Evolutionary conservation across 2,329 filamentous ascomycete species (phyloP), one percentile per base, ranked within the genome.

Genomic region (Dactylellina sp.): DNA sequence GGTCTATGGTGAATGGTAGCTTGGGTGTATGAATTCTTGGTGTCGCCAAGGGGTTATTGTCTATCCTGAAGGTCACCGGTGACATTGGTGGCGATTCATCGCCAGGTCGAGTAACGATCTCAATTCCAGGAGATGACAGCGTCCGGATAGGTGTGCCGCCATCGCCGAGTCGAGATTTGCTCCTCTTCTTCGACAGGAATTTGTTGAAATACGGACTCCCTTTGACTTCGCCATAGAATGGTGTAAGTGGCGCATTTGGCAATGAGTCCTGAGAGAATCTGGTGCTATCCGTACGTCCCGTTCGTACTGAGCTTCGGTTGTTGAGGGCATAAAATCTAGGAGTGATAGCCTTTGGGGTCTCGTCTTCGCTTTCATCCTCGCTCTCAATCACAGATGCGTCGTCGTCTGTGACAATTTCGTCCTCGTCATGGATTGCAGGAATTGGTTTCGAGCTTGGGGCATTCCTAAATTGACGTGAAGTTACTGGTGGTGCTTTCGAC

Each of bases 21-120:
- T 72, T 64, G 9, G 60, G 49, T 3, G 65, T 56, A 46, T 68
- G 28, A 9, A 32, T 9, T 9, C 9, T 60, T 2, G 55, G 40
- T 14, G 62, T 47, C 2, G 28, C 25, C 22, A 49, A n/a, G 7
- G 70, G 61, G 35, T 74, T 65, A 40, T 64, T 53, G 32, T 74
- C 70, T 12, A 74, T 66, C 12, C 50, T 46, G 50, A 74, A 74
- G 6, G 61, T 74, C 22, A 74, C 70, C 9, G 70, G 70, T 4
- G 70, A 74, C 18, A 64, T 50, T 2, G 70, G 70, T 42, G 70
- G 70, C 7, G 70, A 74, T 46, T 74, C 70, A 18, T 64, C 66
- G 18, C 70, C 70, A 5, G 70, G 70, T 16, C 39, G 49, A 6
- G 61, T 61, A 1, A 74, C 49, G 28, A 74, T 74, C 39, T 74